Conservation (phyloP, 2,329 filamentous ascomycete genomes). For the Huntiella savannae region DNA sequence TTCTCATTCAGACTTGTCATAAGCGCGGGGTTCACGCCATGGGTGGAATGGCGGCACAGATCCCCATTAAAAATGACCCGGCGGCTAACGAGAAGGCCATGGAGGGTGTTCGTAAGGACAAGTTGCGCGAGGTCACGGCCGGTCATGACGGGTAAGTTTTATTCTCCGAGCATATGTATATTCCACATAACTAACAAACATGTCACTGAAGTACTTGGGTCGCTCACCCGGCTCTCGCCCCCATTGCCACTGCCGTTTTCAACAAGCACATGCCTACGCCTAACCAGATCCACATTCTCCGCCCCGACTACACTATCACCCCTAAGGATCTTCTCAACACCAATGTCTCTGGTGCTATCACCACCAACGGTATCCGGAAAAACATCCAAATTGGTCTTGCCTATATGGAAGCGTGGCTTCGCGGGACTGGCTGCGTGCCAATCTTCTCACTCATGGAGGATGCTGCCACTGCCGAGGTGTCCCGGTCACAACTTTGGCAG, state of each 20-base stretch:
- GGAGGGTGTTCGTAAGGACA: constrained; percentile 82
- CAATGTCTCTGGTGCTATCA: constrained; percentile 84
- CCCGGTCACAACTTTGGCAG: constrained; percentile 87
- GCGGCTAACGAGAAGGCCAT: constrained; percentile 85
- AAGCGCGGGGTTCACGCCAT: constrained; percentile 94
- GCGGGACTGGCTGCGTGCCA: constrained; percentile 84
- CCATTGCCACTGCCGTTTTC: constrained; percentile 81
- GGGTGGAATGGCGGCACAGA: constrained; percentile 97
- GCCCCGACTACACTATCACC: constrained; percentile 73
- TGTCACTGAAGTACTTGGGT: constrained; percentile 53
- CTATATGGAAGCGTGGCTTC: constrained; percentile 98
- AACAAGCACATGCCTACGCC: constrained; percentile 97
- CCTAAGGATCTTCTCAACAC: constrained; percentile 91
- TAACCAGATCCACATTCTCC: constrained; percentile 82
- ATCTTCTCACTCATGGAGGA: constrained; percentile 99
- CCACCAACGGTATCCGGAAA: constrained; percentile 89
- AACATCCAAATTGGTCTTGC: constrained; percentile 91
- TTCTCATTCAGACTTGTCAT: constrained; percentile 97
- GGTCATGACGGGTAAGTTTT: constrained; percentile 55
- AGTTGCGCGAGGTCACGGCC: constrained; percentile 84
- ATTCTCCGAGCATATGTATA: neutral
- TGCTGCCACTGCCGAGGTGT: constrained; percentile 90
- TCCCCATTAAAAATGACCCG: constrained; percentile 90
- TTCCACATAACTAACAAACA: constrained; percentile 8
- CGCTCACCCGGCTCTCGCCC: constrained; percentile 78